A percentile compares a stretch with the other conserved stretches of the same genome.
These are phyloP conservation scores for Plasmopara viticola DNA, from an alignment of 352 stramenopile genomes.

Conservation along the genomic window DNA sequence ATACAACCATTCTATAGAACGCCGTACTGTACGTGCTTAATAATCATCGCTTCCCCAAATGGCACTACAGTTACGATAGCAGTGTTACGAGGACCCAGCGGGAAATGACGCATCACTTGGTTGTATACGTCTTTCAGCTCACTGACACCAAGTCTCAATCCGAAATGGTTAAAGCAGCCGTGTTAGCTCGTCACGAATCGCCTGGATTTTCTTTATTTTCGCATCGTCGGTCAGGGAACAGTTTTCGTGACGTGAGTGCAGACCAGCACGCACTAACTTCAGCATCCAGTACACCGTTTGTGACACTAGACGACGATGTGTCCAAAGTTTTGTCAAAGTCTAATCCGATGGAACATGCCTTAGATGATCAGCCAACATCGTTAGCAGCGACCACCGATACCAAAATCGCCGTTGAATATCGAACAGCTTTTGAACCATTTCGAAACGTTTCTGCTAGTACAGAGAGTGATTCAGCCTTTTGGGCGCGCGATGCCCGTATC, in stretches of 20 bases:
- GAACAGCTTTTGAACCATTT: background rate
- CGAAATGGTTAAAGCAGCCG: conserved; percentile 9
- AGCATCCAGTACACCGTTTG: conserved; percentile 4
- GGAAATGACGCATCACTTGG: conserved; percentile 41
- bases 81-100: conserved; percentile 38
- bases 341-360: conserved; percentile 7
- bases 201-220: conserved; percentile 32
- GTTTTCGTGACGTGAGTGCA: conserved; percentile 4
- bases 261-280: conserved; percentile 3
- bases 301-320: conserved; percentile 1
- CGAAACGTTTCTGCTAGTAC: background rate
- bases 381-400: background rate
- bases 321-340: background rate
- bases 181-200: conserved; percentile 31
- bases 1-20: conserved; percentile 18
- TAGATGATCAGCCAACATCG: background rate
- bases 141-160: conserved; percentile 2
- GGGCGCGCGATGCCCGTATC: conserved; percentile 1
- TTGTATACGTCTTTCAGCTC: conserved; percentile 33
- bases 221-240: conserved; percentile 26
- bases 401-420: background rate
- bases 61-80: conserved; percentile 50
- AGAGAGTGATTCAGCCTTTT: conserved; percentile 1
- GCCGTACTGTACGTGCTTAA: conserved; percentile 37
- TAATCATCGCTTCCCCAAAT: conserved; percentile 44